A percentile compares a stretch with the other conserved stretches of the same genome.
These are phyloP conservation scores for Globisporangium mamillatum DNA, from an alignment of 352 stramenopile genomes.

Conservation along the genomic window DNA sequence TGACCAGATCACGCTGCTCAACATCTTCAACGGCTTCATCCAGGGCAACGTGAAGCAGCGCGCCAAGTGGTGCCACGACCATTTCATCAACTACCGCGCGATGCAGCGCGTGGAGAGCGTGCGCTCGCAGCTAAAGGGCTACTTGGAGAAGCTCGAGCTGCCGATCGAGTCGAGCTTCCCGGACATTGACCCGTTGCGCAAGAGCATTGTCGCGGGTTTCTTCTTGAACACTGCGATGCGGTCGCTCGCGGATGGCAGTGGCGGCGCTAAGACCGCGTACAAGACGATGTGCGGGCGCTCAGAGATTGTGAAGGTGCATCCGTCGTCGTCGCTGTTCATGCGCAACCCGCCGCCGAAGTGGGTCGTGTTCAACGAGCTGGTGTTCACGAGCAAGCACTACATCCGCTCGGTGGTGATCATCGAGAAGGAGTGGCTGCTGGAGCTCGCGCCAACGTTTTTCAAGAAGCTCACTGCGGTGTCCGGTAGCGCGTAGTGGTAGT, in stretches of 20 bases:
- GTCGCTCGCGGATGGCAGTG: constrained; percentile 64
- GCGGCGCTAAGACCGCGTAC: constrained; percentile 71
- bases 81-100: constrained; percentile 83
- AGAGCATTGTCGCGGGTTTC: constrained; percentile 86
- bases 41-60: constrained; percentile 75
- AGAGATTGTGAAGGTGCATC: constrained; percentile 87
- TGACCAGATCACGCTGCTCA: constrained; percentile 83
- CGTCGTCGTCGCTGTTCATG: constrained; percentile 87
- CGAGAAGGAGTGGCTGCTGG: constrained; percentile 87
- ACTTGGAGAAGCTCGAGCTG: constrained; percentile 70
- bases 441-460: constrained; percentile 84
- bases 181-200: constrained; percentile 81
- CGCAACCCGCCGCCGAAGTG: constrained; percentile 84
- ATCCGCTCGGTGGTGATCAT: constrained; percentile 86
- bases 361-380: constrained; percentile 88
- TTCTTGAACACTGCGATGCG: constrained; percentile 89
- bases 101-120: constrained; percentile 87
- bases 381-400: constrained; percentile 91
- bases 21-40: constrained; percentile 77
- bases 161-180: constrained; percentile 67
- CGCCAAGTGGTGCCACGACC: constrained; percentile 84
- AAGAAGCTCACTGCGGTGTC: constrained; percentile 42
- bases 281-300: constrained; percentile 84
- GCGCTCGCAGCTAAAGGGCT: constrained; percentile 61
- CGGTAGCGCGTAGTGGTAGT: constrained; percentile 12